Percentiles rank a stretch among this genome's conserved stretches.
Conservation (phyloP, 2,329 filamentous ascomycete genomes). For the Ophiostoma himal-ulmi region DNA sequence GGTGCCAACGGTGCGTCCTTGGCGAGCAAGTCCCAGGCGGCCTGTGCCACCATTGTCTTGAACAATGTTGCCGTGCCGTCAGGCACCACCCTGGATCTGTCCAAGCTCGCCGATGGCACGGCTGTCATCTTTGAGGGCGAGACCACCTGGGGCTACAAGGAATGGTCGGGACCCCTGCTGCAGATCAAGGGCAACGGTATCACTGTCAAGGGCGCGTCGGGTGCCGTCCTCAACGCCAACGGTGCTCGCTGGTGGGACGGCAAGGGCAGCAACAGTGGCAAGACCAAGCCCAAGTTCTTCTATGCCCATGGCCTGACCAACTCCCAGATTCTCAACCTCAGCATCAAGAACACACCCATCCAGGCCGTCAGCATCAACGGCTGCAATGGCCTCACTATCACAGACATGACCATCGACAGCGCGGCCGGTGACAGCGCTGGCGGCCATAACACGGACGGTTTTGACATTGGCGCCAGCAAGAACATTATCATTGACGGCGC, state of each 20-base stretch:
- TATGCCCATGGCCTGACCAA: conserved; percentile 46
- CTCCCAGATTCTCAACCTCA: conserved; percentile 42
- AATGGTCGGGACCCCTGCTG: conserved; percentile 23
- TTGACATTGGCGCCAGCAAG: conserved; percentile 48
- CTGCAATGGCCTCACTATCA: conserved; percentile 34
- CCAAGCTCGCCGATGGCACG: conserved; percentile 46
- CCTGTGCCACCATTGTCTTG: conserved; percentile 51
- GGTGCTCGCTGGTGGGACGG: conserved; percentile 47
- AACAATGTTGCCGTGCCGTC: conserved; percentile 51
- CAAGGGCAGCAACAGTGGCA: conserved; percentile 53
- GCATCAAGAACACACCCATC: conserved; percentile 40
- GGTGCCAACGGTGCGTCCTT: conserved; percentile 20
- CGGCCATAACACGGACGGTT: conserved; percentile 55
- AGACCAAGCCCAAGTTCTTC: conserved; percentile 56
- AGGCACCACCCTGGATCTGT: conserved; percentile 54
- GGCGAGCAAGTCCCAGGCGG: conserved; percentile 27
- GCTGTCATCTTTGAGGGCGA: conserved; percentile 40
- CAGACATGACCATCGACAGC: conserved; percentile 37
- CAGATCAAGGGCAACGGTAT: conserved; percentile 23
- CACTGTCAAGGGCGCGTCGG: conserved; percentile 29
- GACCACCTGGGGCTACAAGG: conserved; percentile 24
- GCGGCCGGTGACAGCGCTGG: conserved; percentile 43
- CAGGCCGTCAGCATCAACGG: conserved; percentile 40
- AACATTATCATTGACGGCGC: conserved; percentile 48
- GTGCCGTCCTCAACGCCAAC: conserved; percentile 21